Evolutionary conservation across 306 rosid genomes (phyloP).

Genomic region (Lathyrus sativus): DNA sequence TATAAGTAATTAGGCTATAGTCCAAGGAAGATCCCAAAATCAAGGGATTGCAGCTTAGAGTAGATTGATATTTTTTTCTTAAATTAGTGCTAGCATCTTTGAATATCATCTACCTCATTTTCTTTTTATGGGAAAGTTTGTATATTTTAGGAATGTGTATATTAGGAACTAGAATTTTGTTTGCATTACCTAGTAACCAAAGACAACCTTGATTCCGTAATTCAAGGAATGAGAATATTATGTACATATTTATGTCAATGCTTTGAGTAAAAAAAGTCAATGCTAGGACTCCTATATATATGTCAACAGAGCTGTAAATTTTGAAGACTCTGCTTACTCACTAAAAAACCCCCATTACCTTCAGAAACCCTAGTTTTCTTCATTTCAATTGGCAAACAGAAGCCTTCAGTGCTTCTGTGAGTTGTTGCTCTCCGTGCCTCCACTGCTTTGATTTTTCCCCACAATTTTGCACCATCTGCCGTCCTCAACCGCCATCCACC

Average conservation of each 20-base stretch:
- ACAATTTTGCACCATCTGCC: too few species aligned
- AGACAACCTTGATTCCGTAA: background rate
- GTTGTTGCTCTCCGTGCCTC: too few species aligned
- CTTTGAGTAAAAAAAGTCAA: background rate
- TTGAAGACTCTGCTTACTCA: background rate
- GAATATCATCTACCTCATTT: background rate
- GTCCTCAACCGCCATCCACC: too few species aligned
- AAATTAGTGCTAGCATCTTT: constrained; percentile 5
- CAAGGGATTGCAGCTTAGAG: background rate
- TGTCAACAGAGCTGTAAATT: background rate
- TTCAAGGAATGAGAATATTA: constrained; percentile 3
- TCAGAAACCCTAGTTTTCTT: background rate
- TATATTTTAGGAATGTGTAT: background rate
- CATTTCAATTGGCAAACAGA: too few species aligned
- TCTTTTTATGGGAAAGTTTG: background rate
- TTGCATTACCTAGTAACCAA: background rate
- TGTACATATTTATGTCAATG: background rate
- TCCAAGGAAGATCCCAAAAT: background rate
- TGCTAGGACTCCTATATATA: background rate
- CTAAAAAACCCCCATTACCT: background rate
- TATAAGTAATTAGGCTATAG: constrained; percentile 7
- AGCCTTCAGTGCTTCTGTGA: too few species aligned
- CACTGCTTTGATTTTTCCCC: too few species aligned
- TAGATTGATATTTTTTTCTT: background rate
- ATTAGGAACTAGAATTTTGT: background rate